Evolutionary conservation across 768 basidiomycete genomes (phyloP).

Genomic region (Trichaptum fuscoviolaceum): DNA sequence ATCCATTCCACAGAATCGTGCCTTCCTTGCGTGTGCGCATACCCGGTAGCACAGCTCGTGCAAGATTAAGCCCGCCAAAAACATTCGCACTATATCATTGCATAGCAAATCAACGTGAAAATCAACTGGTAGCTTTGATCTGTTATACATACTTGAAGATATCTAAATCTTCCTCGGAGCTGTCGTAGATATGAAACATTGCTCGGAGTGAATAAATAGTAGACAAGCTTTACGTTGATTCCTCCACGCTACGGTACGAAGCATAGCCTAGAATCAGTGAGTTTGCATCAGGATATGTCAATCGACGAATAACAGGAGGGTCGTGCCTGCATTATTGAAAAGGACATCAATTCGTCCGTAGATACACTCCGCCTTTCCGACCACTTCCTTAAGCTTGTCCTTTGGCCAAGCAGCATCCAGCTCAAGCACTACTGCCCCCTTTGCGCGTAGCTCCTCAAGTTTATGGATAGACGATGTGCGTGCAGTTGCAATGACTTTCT

Average conservation of each 20-base stretch:
- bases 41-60: conserved; percentile 42
- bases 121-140: neutral
- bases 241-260: conserved; percentile 24
- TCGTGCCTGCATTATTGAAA: conserved; percentile 48
- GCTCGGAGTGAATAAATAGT: too few relatives aligned
- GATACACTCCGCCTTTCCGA: conserved; percentile 30
- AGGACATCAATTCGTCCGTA: conserved; percentile 41
- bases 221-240: conserved; percentile 19
- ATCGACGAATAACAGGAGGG: neutral
- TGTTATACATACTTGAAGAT: neutral
- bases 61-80: conserved; percentile 40
- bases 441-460: conserved; percentile 26
- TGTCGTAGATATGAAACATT: too few relatives aligned
- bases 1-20: conserved; percentile 40
- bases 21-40: conserved; percentile 39
- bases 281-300: neutral
- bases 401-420: conserved; percentile 28
- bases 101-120: neutral
- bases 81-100: conserved; percentile 31
- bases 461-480: conserved; percentile 21
- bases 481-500: conserved; percentile 30
- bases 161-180: conserved; percentile 21
- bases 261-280: conserved; percentile 19
- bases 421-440: conserved; percentile 30
- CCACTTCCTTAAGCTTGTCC: conserved; percentile 28